Conservation (phyloP, 441 rosid species). For the Flueggea neowawraea region DNA sequence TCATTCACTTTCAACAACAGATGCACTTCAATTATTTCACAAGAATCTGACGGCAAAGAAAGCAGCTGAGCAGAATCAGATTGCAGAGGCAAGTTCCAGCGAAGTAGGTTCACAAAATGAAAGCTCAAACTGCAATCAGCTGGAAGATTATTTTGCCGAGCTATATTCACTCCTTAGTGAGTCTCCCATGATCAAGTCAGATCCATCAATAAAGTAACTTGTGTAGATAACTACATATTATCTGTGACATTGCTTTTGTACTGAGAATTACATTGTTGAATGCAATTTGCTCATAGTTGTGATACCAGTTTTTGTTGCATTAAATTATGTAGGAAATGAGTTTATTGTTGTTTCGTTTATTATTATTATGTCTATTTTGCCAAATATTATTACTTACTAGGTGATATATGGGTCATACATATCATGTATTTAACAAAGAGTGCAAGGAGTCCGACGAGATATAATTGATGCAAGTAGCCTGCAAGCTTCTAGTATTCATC, state of each 20-base stretch:
- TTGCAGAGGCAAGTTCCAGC: constrained; percentile 20
- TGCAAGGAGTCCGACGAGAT: too few species aligned
- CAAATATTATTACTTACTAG: too few species aligned
- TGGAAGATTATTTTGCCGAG: constrained; percentile 37
- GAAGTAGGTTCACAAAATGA: constrained; percentile 15
- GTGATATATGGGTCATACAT: too few species aligned
- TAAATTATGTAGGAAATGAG: not conserved
- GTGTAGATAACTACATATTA: not conserved
- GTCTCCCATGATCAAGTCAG: constrained; percentile 41
- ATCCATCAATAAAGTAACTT: constrained; percentile 12
- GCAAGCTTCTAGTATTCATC: too few species aligned
- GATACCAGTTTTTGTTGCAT: not conserved
- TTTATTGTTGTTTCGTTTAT: too few species aligned
- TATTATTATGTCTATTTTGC: too few species aligned
- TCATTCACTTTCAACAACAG: constrained; percentile 44
- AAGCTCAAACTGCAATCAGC: constrained; percentile 17
- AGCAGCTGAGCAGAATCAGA: constrained; percentile 22
- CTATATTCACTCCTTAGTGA: constrained; percentile 51
- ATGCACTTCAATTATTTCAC: constrained; percentile 50
- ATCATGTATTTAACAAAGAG: too few species aligned
- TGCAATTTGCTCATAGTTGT: not conserved
- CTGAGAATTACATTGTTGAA: constrained; percentile 1
- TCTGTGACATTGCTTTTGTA: not conserved
- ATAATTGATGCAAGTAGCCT: too few species aligned
- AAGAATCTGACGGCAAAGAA: constrained; percentile 29